Evolutionary conservation across 768 basidiomycete genomes (phyloP), one percentile per base, ranked within the genome.

Genomic region (Hysterangium stoloniferum): DNA sequence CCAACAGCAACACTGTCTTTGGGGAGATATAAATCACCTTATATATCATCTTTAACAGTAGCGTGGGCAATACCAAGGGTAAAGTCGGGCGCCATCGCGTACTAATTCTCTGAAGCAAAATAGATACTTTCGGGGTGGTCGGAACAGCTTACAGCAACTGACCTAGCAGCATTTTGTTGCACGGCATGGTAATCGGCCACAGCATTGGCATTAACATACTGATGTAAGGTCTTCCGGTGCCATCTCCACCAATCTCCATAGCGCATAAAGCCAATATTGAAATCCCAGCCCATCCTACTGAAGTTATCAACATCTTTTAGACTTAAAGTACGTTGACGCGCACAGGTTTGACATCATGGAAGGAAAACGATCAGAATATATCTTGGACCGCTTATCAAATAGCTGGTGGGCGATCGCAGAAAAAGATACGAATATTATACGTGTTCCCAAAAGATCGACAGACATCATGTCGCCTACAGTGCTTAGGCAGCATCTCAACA

Each of bases 341-440:
- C 41, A 51, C 49, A 51, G 25, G 12, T 41, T 40, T 19, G 6
- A 4, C 9, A 54, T 11, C 50, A 55, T 52, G 5, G 51, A 27
- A 11, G 32, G 36, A 3, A 64, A 64, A 55, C 66, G 54, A 55
- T 61, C 62, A 5, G 72, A 71, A 56, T 73, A 73, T 5, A 66
- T 68, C 4, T 59, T 52, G 1, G 68, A 68, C 8, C 67, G 59
- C 34, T 65, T 65, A 31, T 70, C 66, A 15, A 73, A 61, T 4
- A 73, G 58, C 7, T 68, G 68, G 25, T 62, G 62, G 3, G 65
- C 62, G n/a, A 64, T 58, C 33, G 66, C 62, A 17, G 59, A 47
- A 9, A 62, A 64, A 54, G 67, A 69, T 36, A 72, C 52, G n/a
- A 71, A 54, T 33, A 69, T 53, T 45, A 67, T 48, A 42, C 57